Evolutionary conservation across 1,139 yeast genomes (phyloP).

Genomic region (Pichiaceae sp.): DNA sequence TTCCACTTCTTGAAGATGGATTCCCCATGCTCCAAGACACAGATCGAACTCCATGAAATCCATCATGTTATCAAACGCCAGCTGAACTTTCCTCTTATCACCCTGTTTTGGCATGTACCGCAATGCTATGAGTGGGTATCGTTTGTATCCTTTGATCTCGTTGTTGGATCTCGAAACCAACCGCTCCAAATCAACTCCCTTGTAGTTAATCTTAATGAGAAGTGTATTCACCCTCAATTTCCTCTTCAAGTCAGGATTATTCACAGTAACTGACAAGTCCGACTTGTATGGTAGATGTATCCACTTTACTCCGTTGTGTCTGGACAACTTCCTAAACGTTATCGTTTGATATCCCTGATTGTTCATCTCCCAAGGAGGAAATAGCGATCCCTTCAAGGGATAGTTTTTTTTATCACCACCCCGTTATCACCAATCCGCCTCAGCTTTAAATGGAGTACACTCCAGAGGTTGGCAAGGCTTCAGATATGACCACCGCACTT

Average conservation of each 20-base stretch:
- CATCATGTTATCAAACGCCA: conserved; percentile 9
- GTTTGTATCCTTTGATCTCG: conserved; percentile 11
- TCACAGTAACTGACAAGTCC: conserved; percentile 13
- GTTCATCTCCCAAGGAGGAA: background rate
- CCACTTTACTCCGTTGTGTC: conserved; percentile 14
- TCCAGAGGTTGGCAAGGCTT: too few relatives aligned
- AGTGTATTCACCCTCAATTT: background rate
- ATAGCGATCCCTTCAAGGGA: too few relatives aligned
- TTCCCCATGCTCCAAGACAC: conserved; percentile 8
- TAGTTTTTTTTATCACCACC: too few relatives aligned
- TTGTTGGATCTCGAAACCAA: conserved; percentile 10
- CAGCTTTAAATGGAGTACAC: too few relatives aligned
- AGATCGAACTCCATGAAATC: conserved; percentile 10
- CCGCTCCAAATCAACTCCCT: conserved; percentile 8
- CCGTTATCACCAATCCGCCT: too few relatives aligned
- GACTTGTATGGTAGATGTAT: conserved; percentile 19
- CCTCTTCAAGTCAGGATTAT: conserved; percentile 3
- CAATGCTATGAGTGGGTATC: conserved; percentile 17
- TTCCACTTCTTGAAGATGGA: conserved; percentile 4
- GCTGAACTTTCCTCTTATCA: conserved; percentile 11
- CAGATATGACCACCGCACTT: too few relatives aligned
- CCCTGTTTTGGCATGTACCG: conserved; percentile 7
- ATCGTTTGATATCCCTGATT: conserved; percentile 2
- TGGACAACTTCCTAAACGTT: conserved; percentile 14
- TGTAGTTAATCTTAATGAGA: conserved; percentile 1